A percentile compares a stretch with the other conserved stretches of the same genome.
Conservation (phyloP, 1,139 yeast genomes). For the Saccharomycopsis hybrid region DNA sequence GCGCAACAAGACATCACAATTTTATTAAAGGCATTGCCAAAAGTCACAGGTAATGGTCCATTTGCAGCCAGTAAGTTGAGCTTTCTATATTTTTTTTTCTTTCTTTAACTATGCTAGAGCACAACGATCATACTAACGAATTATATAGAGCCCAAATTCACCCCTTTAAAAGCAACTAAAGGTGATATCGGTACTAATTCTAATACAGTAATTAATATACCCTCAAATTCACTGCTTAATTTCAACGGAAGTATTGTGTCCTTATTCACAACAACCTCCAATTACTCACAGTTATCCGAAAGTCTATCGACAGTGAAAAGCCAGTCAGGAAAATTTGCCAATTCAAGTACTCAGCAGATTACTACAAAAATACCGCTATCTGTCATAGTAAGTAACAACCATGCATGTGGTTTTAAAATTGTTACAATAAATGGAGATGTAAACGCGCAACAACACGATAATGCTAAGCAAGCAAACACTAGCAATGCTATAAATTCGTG, state of each 20-base stretch:
- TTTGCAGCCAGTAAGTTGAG: constrained; percentile 7
- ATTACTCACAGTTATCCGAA: too few relatives aligned
- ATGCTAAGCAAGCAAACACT: not conserved
- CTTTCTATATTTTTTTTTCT: not conserved
- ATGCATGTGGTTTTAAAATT: not conserved
- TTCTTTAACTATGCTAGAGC: too few relatives aligned
- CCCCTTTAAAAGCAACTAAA: not conserved
- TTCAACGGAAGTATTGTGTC: constrained; percentile 3
- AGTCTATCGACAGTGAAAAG: too few relatives aligned
- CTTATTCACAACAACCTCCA: not conserved
- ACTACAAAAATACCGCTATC: not conserved
- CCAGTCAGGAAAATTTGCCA: too few relatives aligned
- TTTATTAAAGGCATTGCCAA: constrained; percentile 9
- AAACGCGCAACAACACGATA: not conserved
- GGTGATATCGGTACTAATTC: not conserved
- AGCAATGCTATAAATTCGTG: constrained; percentile 1
- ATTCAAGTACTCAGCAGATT: not conserved
- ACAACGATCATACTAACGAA: too few relatives aligned
- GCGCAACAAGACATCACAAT: constrained; percentile 3
- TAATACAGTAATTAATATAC: constrained; percentile 5
- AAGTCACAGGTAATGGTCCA: constrained; percentile 19
- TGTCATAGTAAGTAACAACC: not conserved
- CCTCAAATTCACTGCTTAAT: constrained; percentile 3
- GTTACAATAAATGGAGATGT: not conserved
- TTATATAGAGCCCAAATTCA: not conserved